Conservation (phyloP, 2,329 filamentous ascomycete species). For the Sporothrix brunneoviolacea region DNA sequence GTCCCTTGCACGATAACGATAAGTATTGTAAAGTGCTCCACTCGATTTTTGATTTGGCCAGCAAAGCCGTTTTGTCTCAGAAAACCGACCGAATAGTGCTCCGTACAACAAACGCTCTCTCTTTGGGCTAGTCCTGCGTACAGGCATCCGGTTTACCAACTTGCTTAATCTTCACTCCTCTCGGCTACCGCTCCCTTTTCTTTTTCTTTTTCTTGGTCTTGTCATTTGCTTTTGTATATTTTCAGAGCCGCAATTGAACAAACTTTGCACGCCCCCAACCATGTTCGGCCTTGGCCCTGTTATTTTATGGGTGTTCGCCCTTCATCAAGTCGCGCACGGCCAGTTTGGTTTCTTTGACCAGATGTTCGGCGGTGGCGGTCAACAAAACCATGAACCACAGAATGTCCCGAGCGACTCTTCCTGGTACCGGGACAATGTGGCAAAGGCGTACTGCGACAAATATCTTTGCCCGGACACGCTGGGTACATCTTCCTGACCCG, state of each 20-base stretch:
- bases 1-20: no score
- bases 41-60: background rate
- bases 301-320: conserved; percentile 46
- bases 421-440: conserved; percentile 53
- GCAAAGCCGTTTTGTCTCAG: background rate
- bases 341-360: conserved; percentile 99
- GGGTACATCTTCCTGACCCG: conserved; percentile 24
- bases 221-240: no score
- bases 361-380: conserved; percentile 65
- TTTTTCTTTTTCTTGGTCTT: background rate
- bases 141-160: background rate
- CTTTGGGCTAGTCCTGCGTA: no score
- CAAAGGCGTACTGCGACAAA: conserved; percentile 73
- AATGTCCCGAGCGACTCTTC: conserved; percentile 79
- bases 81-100: no score
- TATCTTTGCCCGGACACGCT: conserved; percentile 94
- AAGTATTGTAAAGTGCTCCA: no score
- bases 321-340: conserved; percentile 57
- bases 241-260: no score
- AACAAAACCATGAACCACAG: conserved; percentile 55
- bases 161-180: background rate
- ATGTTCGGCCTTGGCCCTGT: conserved; percentile 18
- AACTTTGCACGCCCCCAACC: background rate
- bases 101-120: no score
- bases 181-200: background rate